These are phyloP conservation scores for Dimocarpus longan DNA, from an alignment of 345 rosid genomes.

Conservation along the genomic window DNA sequence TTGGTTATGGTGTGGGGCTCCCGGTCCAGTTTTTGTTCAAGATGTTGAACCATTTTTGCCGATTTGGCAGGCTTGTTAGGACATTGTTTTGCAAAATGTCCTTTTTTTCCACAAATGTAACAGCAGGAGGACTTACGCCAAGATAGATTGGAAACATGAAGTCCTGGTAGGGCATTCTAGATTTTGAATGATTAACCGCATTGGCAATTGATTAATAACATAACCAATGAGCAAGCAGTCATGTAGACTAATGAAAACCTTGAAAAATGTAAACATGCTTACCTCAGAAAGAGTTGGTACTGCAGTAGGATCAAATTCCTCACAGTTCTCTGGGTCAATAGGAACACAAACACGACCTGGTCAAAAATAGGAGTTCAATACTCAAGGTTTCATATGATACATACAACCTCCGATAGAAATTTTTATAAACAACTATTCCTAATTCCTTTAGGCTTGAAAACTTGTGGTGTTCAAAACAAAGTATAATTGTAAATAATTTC, in stretches of 20 bases:
- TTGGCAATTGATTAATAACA: neutral
- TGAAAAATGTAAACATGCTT: neutral
- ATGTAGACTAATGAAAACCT: neutral
- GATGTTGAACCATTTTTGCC: too few relatives aligned
- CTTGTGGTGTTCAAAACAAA: constrained; percentile 5
- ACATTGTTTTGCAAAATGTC: too few relatives aligned
- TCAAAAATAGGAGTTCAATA: constrained; percentile 12
- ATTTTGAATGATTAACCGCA: neutral
- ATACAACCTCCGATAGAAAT: neutral
- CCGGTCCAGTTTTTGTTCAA: too few relatives aligned
- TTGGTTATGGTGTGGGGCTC: too few relatives aligned
- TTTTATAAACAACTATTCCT: neutral
- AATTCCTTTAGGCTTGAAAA: neutral
- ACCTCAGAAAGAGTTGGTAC: constrained; percentile 83
- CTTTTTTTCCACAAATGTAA: too few relatives aligned
- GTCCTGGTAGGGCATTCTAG: neutral
- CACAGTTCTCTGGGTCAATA: constrained; percentile 75
- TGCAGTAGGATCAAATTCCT: constrained; percentile 82
- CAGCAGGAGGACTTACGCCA: too few relatives aligned
- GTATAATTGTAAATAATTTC: constrained; percentile 14
- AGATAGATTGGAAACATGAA: neutral
- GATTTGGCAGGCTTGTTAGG: too few relatives aligned
- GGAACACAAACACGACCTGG: constrained; percentile 91
- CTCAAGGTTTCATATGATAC: neutral
- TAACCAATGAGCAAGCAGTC: neutral